Evolutionary conservation across 2,329 filamentous ascomycete genomes (phyloP).

Genomic region (Claviceps capensis): DNA sequence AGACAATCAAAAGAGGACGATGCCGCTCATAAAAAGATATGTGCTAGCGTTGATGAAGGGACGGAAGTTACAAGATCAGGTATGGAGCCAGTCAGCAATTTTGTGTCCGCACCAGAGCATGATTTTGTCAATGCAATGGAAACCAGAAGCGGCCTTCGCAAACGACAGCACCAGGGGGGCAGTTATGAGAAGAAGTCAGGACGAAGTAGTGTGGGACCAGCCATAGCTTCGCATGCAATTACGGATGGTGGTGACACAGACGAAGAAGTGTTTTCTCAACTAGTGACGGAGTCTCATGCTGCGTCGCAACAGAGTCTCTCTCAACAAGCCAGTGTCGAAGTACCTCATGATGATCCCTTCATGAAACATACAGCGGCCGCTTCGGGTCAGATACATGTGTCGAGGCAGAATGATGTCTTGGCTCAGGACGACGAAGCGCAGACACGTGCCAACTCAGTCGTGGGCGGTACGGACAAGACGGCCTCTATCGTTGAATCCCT

Average conservation of each 20-base stretch:
- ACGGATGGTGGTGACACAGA: constrained; percentile 22
- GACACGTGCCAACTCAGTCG: constrained; percentile 2
- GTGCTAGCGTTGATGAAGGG: constrained; percentile 9
- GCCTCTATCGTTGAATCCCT: constrained; percentile 19
- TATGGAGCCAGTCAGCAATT: not conserved
- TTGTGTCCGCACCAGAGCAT: not conserved
- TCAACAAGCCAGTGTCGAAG: constrained; percentile 3
- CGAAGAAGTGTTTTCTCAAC: constrained; percentile 27
- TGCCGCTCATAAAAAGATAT: constrained; percentile 17
- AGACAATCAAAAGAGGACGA: constrained; percentile 13
- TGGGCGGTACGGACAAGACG: constrained; percentile 7
- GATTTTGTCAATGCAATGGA: not conserved
- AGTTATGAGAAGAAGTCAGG: not conserved
- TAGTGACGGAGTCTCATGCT: constrained; percentile 26
- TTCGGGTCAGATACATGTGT: not conserved
- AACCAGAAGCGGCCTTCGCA: constrained; percentile 10
- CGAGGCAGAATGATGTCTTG: constrained; percentile 1
- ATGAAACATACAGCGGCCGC: not conserved
- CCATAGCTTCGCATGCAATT: not conserved
- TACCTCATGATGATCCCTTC: not conserved
- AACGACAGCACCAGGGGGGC: constrained; percentile 5
- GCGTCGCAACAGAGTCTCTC: constrained; percentile 21
- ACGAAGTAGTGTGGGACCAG: constrained; percentile 6
- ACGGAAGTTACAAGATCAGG: not conserved
- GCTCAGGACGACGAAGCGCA: constrained; percentile 3